Conservation (phyloP, 352 stramenopile genomes). For the Globisporangium abappressorium region DNA sequence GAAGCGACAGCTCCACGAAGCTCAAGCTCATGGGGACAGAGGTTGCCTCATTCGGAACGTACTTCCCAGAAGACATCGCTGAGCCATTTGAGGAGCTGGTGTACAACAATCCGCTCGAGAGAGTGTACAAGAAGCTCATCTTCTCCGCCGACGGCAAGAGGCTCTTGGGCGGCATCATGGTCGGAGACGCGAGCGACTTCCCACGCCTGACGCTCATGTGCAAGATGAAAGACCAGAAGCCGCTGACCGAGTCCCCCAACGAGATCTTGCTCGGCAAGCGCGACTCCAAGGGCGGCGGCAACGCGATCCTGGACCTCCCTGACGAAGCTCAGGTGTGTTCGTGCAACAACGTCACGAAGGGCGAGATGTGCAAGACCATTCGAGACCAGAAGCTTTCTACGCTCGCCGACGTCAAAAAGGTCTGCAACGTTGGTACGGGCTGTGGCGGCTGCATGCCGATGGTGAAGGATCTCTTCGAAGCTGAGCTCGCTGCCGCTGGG, state of each 20-base stretch:
- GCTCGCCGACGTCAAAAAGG: conserved; percentile 76
- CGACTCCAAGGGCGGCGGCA: conserved; percentile 24
- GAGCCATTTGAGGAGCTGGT: conserved; percentile 69
- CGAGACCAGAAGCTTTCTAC: conserved; percentile 73
- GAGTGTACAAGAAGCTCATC: conserved; percentile 92
- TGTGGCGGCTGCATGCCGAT: conserved; percentile 91
- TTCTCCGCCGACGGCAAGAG: conserved; percentile 83
- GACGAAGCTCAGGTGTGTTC: conserved; percentile 89
- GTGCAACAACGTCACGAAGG: conserved; percentile 91
- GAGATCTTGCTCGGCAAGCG: conserved; percentile 63
- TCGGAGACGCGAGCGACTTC: conserved; percentile 91
- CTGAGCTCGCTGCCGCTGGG: conserved; percentile 86
- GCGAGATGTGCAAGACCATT: conserved; percentile 70
- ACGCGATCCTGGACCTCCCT: conserved; percentile 48
- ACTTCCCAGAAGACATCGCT: conserved; percentile 68
- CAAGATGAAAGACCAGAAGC: conserved; percentile 52
- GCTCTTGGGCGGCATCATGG: conserved; percentile 86
- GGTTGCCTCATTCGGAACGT: conserved; percentile 90
- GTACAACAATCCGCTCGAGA: conserved; percentile 89
- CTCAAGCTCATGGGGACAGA: conserved; percentile 94
- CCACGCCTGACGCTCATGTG: conserved; percentile 61
- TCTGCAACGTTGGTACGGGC: conserved; percentile 84
- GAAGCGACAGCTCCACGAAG: conserved; percentile 91
- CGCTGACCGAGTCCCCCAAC: conserved; percentile 43
- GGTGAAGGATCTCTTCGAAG: conserved; percentile 85